Evolutionary conservation across 495 filamentous ascomycete species (phyloP).

Genomic region (Aspergillus saccharolyticus): DNA sequence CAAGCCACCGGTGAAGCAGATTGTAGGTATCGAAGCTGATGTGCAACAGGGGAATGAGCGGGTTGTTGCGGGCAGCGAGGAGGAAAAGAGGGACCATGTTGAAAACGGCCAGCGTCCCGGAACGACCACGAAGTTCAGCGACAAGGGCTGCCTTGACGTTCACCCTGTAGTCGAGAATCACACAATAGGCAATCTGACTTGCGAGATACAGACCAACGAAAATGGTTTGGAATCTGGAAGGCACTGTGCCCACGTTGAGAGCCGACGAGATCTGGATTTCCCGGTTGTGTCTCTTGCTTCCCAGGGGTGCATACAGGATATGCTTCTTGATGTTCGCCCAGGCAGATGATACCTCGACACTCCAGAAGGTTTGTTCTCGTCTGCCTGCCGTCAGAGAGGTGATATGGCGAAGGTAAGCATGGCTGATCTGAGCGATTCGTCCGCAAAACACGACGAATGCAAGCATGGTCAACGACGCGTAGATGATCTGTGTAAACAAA

Average conservation of each 20-base stretch:
- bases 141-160: slow-evolving; percentile 47
- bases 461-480: slow-evolving; percentile 43
- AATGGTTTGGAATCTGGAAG: slow-evolving; percentile 76
- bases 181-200: slow-evolving; percentile 75
- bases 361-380: slow-evolving; percentile 54
- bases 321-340: slow-evolving; percentile 75
- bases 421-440: slow-evolving; percentile 56
- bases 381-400: slow-evolving; percentile 51
- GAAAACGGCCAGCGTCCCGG: slow-evolving; percentile 73
- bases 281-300: slow-evolving; percentile 78
- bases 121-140: slow-evolving; percentile 73
- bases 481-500: slow-evolving; percentile 39
- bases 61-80: slow-evolving; percentile 88
- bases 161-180: slow-evolving; percentile 61
- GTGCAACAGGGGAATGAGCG: slow-evolving; percentile 72
- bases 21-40: slow-evolving; percentile 98
- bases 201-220: slow-evolving; percentile 67
- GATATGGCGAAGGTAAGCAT: slow-evolving; percentile 67
- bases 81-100: slow-evolving; percentile 92
- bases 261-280: slow-evolving; percentile 82
- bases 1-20: slow-evolving; percentile 90
- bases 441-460: slow-evolving; percentile 51
- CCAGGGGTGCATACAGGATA: slow-evolving; percentile 75
- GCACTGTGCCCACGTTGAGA: slow-evolving; percentile 85
- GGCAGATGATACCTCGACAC: slow-evolving; percentile 58